phyloP scores from a whole-genome alignment of 75 land plant species.

The Pseudotsuga menziesii region DNA sequence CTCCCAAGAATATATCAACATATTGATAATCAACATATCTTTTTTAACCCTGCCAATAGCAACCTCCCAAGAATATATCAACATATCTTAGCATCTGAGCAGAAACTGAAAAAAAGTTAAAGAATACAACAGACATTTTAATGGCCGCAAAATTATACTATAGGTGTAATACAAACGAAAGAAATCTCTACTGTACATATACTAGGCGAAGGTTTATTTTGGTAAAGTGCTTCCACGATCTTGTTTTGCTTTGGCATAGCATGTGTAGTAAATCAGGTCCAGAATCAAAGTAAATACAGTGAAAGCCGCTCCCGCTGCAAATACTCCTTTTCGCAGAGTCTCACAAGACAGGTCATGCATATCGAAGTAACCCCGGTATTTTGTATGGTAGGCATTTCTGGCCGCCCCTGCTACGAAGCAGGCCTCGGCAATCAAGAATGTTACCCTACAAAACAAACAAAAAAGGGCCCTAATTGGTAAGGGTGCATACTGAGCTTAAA shows the following conservation, averaged over 20 bases:
- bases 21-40: no score
- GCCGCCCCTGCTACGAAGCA: conserved; percentile 70
- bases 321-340: conserved; percentile 69
- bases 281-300: conserved; percentile 60
- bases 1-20: no score
- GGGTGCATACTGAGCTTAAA: neutral
- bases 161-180: no score
- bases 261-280: conserved; percentile 55
- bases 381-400: conserved; percentile 68
- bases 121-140: no score
- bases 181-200: no score
- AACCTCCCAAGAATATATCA: no score
- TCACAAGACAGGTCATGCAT: conserved; percentile 32
- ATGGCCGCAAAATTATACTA: no score
- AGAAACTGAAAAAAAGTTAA: no score
- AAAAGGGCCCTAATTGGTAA: neutral
- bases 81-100: no score
- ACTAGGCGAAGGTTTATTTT: no score
- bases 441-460: conserved; percentile 40
- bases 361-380: conserved; percentile 24
- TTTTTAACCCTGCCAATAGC: no score
- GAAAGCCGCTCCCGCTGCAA: conserved; percentile 84
- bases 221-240: no score
- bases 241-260: conserved; percentile 37
- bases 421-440: conserved; percentile 63